Evolutionary conservation across 2,329 filamentous ascomycete species (phyloP).

Genomic region (Didymella segeticola): DNA sequence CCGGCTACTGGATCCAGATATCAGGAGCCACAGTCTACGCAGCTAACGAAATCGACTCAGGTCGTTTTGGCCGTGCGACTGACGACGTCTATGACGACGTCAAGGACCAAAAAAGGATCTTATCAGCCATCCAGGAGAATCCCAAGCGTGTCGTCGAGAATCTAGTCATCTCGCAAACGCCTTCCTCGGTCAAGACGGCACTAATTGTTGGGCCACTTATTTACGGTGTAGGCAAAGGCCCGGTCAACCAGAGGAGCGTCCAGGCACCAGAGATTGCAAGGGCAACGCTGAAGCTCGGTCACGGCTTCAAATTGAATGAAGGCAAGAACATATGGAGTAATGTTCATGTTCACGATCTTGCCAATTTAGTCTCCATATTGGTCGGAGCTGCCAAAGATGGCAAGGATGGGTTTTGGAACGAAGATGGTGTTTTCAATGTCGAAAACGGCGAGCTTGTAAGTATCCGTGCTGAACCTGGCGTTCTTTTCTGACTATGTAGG

Average conservation of each 20-base stretch:
- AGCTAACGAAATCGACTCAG: slow-evolving; percentile 13
- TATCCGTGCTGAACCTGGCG: neutral
- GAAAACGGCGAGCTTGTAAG: slow-evolving; percentile 57
- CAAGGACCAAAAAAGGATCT: slow-evolving; percentile 12
- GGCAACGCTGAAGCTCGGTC: slow-evolving; percentile 55
- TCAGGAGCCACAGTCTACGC: slow-evolving; percentile 19
- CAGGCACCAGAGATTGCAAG: slow-evolving; percentile 63
- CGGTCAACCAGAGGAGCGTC: slow-evolving; percentile 58
- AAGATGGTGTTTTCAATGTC: slow-evolving; percentile 67
- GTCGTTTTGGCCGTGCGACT: slow-evolving; percentile 12
- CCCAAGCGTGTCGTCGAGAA: slow-evolving; percentile 27
- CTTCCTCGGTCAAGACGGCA: slow-evolving; percentile 24
- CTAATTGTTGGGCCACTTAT: slow-evolving; percentile 69
- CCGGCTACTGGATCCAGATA: slow-evolving; percentile 20
- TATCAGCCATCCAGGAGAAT: slow-evolving; percentile 11
- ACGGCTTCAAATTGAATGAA: slow-evolving; percentile 59
- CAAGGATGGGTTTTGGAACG: slow-evolving; percentile 56
- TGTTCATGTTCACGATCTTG: slow-evolving; percentile 65
- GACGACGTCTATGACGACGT: slow-evolving; percentile 14
- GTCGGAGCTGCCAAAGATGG: slow-evolving; percentile 56
- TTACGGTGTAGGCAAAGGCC: slow-evolving; percentile 63
- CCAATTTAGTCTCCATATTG: slow-evolving; percentile 58
- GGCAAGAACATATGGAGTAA: slow-evolving; percentile 63
- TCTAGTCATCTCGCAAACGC: slow-evolving; percentile 15
- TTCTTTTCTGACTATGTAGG: neutral